Conservation (phyloP, 2,329 filamentous ascomycete species). For the Magnaporthales sp. region DNA sequence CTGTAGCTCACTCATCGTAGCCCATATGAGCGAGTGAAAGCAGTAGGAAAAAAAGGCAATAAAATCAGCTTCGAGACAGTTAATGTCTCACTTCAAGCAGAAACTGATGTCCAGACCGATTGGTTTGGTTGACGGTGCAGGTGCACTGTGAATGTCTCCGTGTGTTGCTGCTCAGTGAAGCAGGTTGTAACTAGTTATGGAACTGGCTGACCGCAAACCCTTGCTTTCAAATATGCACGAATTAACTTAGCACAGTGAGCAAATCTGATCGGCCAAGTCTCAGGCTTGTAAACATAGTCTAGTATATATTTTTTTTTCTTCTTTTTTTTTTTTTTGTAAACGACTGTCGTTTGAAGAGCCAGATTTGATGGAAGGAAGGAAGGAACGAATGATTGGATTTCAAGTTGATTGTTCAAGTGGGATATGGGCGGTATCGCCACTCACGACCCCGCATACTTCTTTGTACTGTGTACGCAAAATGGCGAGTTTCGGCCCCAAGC, state of each 20-base stretch:
- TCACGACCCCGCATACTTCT: neutral
- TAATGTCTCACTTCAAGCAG: neutral
- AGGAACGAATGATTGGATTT: neutral
- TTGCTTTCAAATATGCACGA: too few relatives aligned
- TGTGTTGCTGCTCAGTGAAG: neutral
- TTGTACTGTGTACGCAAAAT: neutral
- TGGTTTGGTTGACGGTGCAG: neutral
- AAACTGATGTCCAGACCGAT: neutral
- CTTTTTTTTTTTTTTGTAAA: too few relatives aligned
- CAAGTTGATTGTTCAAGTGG: neutral
- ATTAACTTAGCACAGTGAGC: neutral
- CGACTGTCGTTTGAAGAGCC: neutral
- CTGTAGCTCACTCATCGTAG: conserved; percentile 23
- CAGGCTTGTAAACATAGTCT: neutral
- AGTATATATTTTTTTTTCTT: too few relatives aligned
- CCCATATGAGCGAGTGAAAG: neutral
- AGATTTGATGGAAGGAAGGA: neutral
- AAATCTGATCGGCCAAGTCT: neutral
- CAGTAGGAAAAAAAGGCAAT: neutral
- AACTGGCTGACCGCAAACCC: too few relatives aligned
- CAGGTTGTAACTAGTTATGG: too few relatives aligned
- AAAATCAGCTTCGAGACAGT: neutral
- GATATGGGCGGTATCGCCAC: neutral
- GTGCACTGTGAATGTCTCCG: neutral
- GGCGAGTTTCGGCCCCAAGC: neutral